Evolutionary conservation across 495 filamentous ascomycete species (phyloP), one percentile per base, ranked within the genome.

Genomic region (Aspergillus biplanus): DNA sequence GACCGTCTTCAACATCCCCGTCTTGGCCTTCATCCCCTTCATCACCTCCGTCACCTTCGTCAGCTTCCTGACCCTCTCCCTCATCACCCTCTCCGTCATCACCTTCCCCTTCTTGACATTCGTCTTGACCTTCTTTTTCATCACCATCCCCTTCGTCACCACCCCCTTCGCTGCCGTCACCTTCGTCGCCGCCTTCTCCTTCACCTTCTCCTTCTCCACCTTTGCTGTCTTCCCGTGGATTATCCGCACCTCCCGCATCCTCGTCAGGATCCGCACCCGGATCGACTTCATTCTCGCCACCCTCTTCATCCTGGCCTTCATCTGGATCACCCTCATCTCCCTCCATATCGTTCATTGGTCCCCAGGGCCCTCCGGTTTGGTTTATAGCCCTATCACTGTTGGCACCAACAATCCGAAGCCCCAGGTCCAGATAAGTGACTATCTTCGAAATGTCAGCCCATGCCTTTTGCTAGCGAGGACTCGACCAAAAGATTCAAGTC

Each of bases 261-360:
- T 15, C 9, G 16, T 48, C 16, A 48, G 16, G 11, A 13, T 18
- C 44, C 6, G 9, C 44, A 6, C 44, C 44, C 44, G 7, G 44
- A 7, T 15, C 44, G 16, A 15, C 5, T 8, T 15, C 6, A 13
- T 15, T 18, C 44, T 48, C 44, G n/a, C n/a, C n/a, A n/a, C n/a
- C n/a, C n/a, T n/a, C n/a, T n/a, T n/a, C n/a, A n/a, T n/a, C n/a
- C n/a, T n/a, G n/a, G n/a, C n/a, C n/a, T n/a, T n/a, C n/a, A 48
- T 48, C 44, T n/a, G 15, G 44, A 18, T 48, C 16, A 48, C 44
- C 44, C 44, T 48, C 44, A 48, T 48, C 44, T 48, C 44, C 44
- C 44, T 48, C 44, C 44, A 48, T 48, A 48, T 48, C 44, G 7
- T 7, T 48, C 44, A 48, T 48, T 48, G 44, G 44, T 48, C 6